Percentiles rank a stretch among this genome's conserved stretches.
Evolutionary conservation across 805 yeast species (phyloP).

Genomic region (Monosporozyma aerobia): DNA sequence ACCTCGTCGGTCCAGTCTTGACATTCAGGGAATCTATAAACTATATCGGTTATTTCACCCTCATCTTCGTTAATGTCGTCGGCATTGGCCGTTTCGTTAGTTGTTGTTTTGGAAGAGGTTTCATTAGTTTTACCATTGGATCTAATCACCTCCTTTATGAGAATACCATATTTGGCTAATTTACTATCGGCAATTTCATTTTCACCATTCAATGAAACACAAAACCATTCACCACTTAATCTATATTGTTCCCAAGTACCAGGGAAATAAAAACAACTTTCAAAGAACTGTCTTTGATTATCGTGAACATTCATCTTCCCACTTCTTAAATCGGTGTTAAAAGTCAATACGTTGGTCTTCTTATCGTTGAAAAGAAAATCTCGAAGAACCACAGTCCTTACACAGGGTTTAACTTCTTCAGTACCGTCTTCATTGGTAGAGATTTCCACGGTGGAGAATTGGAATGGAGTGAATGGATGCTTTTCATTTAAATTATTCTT

Average conservation of each 20-base stretch:
- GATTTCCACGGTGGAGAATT: conserved; percentile 53
- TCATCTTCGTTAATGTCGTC: conserved; percentile 3
- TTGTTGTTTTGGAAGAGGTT: not conserved
- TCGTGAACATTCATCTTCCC: conserved; percentile 45
- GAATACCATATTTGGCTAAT: conserved; percentile 4
- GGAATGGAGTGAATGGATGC: conserved; percentile 49
- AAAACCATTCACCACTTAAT: conserved; percentile 55
- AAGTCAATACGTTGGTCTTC: conserved; percentile 55
- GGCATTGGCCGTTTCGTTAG: not conserved
- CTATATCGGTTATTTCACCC: not conserved
- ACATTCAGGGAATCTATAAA: conserved; percentile 16
- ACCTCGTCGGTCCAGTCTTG: conserved; percentile 66
- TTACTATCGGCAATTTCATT: not conserved
- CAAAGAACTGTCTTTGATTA: conserved; percentile 44
- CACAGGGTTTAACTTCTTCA: conserved; percentile 41
- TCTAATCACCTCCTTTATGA: not conserved
- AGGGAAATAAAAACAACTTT: conserved; percentile 68
- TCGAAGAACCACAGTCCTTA: conserved; percentile 61
- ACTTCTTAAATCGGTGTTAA: conserved; percentile 66
- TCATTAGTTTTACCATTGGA: not conserved
- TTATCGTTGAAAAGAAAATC: conserved; percentile 69
- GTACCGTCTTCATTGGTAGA: not conserved
- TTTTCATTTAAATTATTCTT: conserved; percentile 33
- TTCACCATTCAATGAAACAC: conserved; percentile 27
- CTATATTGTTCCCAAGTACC: conserved; percentile 59